A percentile compares a stretch with the other conserved stretches of the same genome.
Evolutionary conservation across 495 filamentous ascomycete genomes (phyloP).

Genomic region (Podospora conica): DNA sequence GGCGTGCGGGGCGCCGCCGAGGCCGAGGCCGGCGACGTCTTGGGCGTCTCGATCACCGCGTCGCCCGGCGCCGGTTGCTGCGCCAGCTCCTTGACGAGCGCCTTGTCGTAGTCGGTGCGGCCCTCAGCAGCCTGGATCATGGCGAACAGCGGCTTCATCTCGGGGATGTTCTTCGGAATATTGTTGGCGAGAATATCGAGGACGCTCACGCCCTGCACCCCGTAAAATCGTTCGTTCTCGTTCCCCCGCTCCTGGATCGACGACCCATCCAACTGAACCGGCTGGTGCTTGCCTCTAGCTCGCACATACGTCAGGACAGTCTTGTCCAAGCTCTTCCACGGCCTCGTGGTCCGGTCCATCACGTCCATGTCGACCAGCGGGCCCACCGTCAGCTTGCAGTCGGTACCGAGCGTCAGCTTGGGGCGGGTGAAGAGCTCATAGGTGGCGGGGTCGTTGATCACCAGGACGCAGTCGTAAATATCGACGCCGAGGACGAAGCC

Average conservation of each 20-base stretch:
- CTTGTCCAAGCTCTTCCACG: slow-evolving; percentile 47
- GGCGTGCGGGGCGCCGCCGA: slow-evolving; percentile 20
- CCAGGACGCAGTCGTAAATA: slow-evolving; percentile 86
- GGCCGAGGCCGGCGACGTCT: slow-evolving; percentile 17
- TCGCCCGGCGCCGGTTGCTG: slow-evolving; percentile 67
- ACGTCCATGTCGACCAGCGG: slow-evolving; percentile 71
- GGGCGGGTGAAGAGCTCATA: slow-evolving; percentile 74
- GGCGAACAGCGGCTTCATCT: slow-evolving; percentile 61
- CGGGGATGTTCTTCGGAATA: slow-evolving; percentile 58
- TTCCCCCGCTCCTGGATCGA: slow-evolving; percentile 77
- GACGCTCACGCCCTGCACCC: slow-evolving; percentile 58
- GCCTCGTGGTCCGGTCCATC: slow-evolving; percentile 63
- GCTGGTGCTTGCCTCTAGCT: slow-evolving; percentile 75
- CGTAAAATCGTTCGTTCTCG: slow-evolving; percentile 86
- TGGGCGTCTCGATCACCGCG: slow-evolving; percentile 51
- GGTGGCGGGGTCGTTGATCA: slow-evolving; percentile 78
- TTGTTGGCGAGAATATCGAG: slow-evolving; percentile 78
- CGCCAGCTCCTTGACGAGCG: slow-evolving; percentile 40
- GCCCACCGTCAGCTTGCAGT: slow-evolving; percentile 70
- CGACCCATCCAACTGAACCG: slow-evolving; percentile 77
- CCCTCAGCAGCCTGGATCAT: slow-evolving; percentile 84
- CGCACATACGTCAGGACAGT: slow-evolving; percentile 88
- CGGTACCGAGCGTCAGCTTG: slow-evolving; percentile 69
- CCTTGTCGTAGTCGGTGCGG: slow-evolving; percentile 61
- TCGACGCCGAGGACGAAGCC: slow-evolving; percentile 89